Base-by-base conservation (phyloP, 2,329 filamentous ascomycete species). In the Phaeoacremonium minimum region DNA sequence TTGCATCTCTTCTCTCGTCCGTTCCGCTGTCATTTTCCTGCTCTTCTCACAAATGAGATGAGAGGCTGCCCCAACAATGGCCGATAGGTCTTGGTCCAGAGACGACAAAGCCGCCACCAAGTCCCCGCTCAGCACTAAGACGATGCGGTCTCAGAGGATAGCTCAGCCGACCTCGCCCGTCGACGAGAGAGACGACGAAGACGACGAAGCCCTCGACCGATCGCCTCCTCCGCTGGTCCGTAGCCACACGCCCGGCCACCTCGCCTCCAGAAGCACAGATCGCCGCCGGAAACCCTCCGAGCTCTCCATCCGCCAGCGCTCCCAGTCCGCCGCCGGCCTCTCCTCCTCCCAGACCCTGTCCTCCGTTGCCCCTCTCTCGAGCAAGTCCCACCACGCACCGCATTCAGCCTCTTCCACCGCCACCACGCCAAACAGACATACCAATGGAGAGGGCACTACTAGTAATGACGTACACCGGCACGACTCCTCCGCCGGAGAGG, bases 241-340 rank as follows among this genome's bases (percentile, higher is more conserved):
- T 46, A 80, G 71, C 51, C 77, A 82, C 53, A 82, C 77, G 2
- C 77, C 77, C 2, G 76, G 77, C 39, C 76, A 80, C 48, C 66
- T 81, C 28, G 61, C 78, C 11, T 70, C 72, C 46, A 80, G 74
- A 60, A 77, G 72, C 58, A 69, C 72, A 42, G 66, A 69, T 37
- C 63, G 63, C 41, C 66, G 68, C 40, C 64, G 67, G 35, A 75
- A 71, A 45, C 56, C 69, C 18, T 69, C 73, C 17, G 74, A 79
- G 37, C 57, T 72, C 26, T 60, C 72, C 31, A 65, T 75, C 39
- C 70, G 75, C 17, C 69, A 75, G 44, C 70, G 75, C 36, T 72
- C 73, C 14, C 71, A 75, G 45, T 76, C 73, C 19, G 60, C 68
- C 12, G 60, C 64, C 2, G 47, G 51, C 13, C 33, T 43, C 18